Base-by-base conservation (phyloP, 805 yeast genomes). In the Lachancea thermotolerans region DNA sequence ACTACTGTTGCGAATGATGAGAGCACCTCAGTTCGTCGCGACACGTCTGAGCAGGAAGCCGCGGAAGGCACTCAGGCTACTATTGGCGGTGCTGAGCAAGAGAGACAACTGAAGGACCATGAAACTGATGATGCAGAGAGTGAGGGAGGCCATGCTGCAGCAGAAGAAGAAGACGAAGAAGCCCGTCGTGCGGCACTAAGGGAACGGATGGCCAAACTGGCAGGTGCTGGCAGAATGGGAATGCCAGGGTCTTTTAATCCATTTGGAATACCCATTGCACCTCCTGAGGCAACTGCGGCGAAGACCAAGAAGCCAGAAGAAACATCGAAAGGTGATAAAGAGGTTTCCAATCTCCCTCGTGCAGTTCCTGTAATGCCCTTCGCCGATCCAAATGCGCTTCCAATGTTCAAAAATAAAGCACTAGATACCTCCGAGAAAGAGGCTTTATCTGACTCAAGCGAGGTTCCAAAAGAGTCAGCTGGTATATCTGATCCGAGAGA, bases 191-290 rank as follows among this genome's bases (percentile, higher is more conserved):
- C 82, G 39, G 86, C 82, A 6, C 70, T 91, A 43, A 81, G 95
- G 16, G 96, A 85, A 51, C 77, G 97, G 49, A 91, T 91, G 96
- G 98, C 99, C n/a, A 86, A 82, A 56, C 75, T 91, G 15, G 85
- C 97, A 0, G 95, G 96, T 16, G 79, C 80, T 11, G 82, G 85
- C 47, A 77, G 85, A 81, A 75, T 81, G 65, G 90, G 89, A 36
- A 65, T 64, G 54, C 62, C 64, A 28, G 67, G 65, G 25, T 70
- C 66, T 1, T 70, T 70, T 48, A 70, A 70, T 42, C 75, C 75
- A 31, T 70, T 70, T 48, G 73, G 69, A 39, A 53, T 56, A 33
- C 64, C 70, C 9, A 45, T 66, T 3, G 42, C 59, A 16, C 37
- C 52, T 51, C 48, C 51, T 48, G 32, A 55, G 8, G 54, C 47